A percentile compares a stretch with the other conserved stretches of the same genome.
Conservation (phyloP, 306 rosid species). For the Vicia faba region DNA sequence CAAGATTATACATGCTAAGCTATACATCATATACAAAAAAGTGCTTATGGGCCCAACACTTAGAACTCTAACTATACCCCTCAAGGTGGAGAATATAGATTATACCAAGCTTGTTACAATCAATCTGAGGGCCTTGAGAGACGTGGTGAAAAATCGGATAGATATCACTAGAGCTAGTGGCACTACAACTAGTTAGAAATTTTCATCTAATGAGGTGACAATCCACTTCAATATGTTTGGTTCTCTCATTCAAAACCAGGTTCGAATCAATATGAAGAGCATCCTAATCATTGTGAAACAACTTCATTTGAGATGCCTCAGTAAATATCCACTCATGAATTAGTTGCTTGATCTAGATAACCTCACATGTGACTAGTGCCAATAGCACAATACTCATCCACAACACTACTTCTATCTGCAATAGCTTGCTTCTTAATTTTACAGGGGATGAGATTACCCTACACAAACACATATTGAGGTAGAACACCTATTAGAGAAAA, state of each 20-base stretch:
- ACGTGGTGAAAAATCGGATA: background rate
- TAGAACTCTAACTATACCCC: background rate
- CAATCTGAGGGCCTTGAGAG: background rate
- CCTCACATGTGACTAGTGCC: background rate
- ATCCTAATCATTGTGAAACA: background rate
- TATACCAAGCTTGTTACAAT: background rate
- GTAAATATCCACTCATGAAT: background rate
- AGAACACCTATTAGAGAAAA: background rate
- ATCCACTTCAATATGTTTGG: background rate
- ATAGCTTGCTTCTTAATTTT: too few species aligned
- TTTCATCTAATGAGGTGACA: background rate
- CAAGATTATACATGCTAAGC: background rate
- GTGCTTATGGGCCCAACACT: background rate
- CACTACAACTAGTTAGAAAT: background rate
- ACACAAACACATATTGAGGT: background rate
- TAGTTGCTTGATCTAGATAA: background rate
- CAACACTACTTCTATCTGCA: background rate
- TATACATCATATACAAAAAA: background rate
- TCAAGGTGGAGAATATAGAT: background rate
- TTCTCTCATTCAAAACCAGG: background rate
- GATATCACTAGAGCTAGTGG: background rate
- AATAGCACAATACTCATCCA: background rate
- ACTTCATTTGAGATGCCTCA: background rate
- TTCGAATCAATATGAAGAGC: background rate
- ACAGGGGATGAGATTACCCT: too few species aligned